A percentile compares a stretch with the other conserved stretches of the same genome.
phyloP scores from a whole-genome alignment of 2,329 filamentous ascomycete species.

The Gaeumannomyces sp. region DNA sequence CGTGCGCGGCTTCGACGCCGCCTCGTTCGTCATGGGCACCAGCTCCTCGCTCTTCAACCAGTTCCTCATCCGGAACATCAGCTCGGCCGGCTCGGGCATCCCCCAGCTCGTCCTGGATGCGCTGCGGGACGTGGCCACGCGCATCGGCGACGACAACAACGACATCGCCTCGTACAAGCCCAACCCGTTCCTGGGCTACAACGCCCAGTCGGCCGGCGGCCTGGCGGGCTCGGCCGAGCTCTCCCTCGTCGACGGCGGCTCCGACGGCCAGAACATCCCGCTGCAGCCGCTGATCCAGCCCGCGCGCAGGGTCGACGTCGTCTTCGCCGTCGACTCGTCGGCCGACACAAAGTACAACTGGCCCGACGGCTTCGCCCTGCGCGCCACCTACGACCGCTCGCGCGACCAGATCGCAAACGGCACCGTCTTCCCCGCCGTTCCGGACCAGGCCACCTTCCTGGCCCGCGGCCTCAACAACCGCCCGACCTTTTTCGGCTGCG shows the following conservation, averaged over 20 bases:
- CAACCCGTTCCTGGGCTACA: conserved; percentile 55
- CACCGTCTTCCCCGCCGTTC: conserved; percentile 53
- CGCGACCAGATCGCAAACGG: conserved; percentile 41
- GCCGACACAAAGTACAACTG: conserved; percentile 53
- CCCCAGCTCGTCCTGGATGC: conserved; percentile 45
- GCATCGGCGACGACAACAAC: conserved; percentile 46
- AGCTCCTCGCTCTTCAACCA: conserved; percentile 81
- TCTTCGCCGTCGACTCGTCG: conserved; percentile 59
- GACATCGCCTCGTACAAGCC: conserved; percentile 47
- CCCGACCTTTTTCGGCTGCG: conserved; percentile 60
- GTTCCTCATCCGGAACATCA: conserved; percentile 60
- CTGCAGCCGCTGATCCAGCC: conserved; percentile 45
- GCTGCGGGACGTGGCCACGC: conserved; percentile 43
- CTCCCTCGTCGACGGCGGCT: conserved; percentile 44
- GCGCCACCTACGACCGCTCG: conserved; percentile 51
- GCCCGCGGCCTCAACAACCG: conserved; percentile 51
- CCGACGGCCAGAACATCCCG: conserved; percentile 44
- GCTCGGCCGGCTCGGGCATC: conserved; percentile 28
- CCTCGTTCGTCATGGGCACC: conserved; percentile 79
- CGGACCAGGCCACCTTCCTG: conserved; percentile 48
- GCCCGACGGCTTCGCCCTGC: conserved; percentile 55
- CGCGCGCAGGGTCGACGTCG: conserved; percentile 50
- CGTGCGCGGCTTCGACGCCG: conserved; percentile 74
- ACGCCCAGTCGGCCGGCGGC: conserved; percentile 30
- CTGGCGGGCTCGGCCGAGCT: conserved; percentile 31